phyloP scores from a whole-genome alignment of 352 stramenopile species.

The Globisporangium echinulatum region DNA sequence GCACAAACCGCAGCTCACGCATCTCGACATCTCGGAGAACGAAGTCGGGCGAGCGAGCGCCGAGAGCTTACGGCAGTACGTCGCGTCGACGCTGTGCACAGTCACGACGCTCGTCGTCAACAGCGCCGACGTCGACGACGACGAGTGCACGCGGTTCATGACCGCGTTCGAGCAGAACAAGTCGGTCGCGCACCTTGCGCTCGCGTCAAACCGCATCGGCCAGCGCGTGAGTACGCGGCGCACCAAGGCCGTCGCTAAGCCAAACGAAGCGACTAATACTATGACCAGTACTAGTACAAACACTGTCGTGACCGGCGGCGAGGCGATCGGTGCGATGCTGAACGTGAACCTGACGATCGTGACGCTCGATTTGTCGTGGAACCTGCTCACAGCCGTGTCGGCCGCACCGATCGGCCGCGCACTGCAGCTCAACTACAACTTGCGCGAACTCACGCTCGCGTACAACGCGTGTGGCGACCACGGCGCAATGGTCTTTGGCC shows the following conservation, averaged over 20 bases:
- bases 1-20: constrained; percentile 59
- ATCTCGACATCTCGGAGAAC: constrained; percentile 60
- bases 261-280: not conserved
- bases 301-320: constrained; percentile 39
- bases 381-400: constrained; percentile 48
- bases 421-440: constrained; percentile 56
- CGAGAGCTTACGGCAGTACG: constrained; percentile 42
- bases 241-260: not conserved
- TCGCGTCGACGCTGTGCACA: constrained; percentile 57
- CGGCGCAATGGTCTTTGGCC: constrained; percentile 51
- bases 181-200: constrained; percentile 48
- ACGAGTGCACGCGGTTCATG: constrained; percentile 66
- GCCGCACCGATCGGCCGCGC: constrained; percentile 36
- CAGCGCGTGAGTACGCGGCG: constrained; percentile 28
- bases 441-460: constrained; percentile 50
- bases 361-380: constrained; percentile 83
- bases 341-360: constrained; percentile 68
- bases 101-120: constrained; percentile 47
- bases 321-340: constrained; percentile 77
- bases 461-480: constrained; percentile 59
- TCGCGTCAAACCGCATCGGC: constrained; percentile 73
- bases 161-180: constrained; percentile 70
- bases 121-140: constrained; percentile 48
- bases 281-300: not conserved
- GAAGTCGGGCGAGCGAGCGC: constrained; percentile 39